phyloP scores from a whole-genome alignment of 805 yeast species.

The Wickerhamiella parazyma region DNA sequence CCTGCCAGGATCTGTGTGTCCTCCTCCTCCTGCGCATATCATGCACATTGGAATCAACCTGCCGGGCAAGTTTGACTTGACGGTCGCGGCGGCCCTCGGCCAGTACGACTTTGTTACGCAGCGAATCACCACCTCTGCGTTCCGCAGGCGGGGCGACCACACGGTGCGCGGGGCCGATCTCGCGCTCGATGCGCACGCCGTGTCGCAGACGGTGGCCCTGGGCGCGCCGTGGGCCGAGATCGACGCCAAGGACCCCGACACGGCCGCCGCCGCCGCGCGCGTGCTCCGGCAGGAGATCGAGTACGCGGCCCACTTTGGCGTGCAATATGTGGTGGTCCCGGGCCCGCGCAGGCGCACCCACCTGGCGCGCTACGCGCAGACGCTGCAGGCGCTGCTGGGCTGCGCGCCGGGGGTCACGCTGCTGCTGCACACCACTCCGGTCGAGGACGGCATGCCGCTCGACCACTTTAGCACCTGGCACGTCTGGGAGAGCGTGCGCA shows the following conservation, averaged over 20 bases:
- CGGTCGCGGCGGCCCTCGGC: slow-evolving; percentile 23
- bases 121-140: slow-evolving; percentile 38
- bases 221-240: slow-evolving; percentile 60
- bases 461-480: slow-evolving; percentile 51
- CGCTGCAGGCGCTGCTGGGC: slow-evolving; percentile 26
- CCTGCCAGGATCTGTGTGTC: background rate
- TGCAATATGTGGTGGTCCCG: slow-evolving; percentile 41
- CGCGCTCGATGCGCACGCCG: slow-evolving; percentile 30
- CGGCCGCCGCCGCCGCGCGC: slow-evolving; percentile 42
- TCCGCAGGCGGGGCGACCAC: slow-evolving; percentile 21
- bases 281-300: slow-evolving; percentile 45
- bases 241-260: slow-evolving; percentile 37
- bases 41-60: slow-evolving; percentile 26
- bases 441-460: slow-evolving; percentile 33
- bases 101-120: slow-evolving; percentile 39
- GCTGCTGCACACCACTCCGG: slow-evolving; percentile 23
- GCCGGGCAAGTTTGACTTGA: slow-evolving; percentile 23
- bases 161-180: slow-evolving; percentile 27
- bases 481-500: slow-evolving; percentile 54
- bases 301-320: slow-evolving; percentile 46
- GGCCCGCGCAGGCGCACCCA: slow-evolving; percentile 50
- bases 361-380: slow-evolving; percentile 37
- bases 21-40: background rate
- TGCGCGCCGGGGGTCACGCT: slow-evolving; percentile 21
- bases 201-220: slow-evolving; percentile 37